phyloP scores from a whole-genome alignment of 768 basidiomycete genomes.

The Psilocybe cubensis region DNA sequence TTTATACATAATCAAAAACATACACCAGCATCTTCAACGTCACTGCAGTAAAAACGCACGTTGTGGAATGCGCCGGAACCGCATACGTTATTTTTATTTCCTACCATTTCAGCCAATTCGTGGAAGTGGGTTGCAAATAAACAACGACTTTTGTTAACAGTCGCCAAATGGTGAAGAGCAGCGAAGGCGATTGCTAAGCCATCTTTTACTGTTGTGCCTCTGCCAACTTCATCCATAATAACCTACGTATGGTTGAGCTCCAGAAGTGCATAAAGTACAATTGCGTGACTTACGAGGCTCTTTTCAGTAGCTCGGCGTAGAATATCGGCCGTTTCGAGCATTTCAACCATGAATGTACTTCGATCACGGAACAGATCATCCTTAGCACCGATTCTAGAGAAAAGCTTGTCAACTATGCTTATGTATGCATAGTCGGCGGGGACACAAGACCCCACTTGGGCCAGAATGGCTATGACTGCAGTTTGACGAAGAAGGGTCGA shows the following conservation, averaged over 20 bases:
- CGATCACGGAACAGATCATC: slow-evolving; percentile 93
- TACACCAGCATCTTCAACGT: slow-evolving; percentile 79
- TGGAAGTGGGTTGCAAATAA: slow-evolving; percentile 99
- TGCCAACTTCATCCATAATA: slow-evolving; percentile 99
- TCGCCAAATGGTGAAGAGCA: slow-evolving; percentile 78
- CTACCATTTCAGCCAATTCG: slow-evolving; percentile 86
- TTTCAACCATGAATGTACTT: slow-evolving; percentile 99
- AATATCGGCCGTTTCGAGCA: slow-evolving; percentile 94
- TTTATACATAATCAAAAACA: slow-evolving; percentile 25
- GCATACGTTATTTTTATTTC: slow-evolving; percentile 48
- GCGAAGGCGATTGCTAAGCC: slow-evolving; percentile 95
- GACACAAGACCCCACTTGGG: slow-evolving; percentile 92
- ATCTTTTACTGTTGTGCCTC: slow-evolving; percentile 92
- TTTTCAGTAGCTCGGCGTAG: slow-evolving; percentile 78
- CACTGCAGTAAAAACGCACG: slow-evolving; percentile 88
- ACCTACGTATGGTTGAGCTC: slow-evolving; percentile 52
- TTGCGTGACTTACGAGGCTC: slow-evolving; percentile 66
- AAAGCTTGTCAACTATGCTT: slow-evolving; percentile 89
- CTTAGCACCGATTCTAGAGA: slow-evolving; percentile 93
- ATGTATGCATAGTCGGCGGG: slow-evolving; percentile 82
- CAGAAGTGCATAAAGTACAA: not conserved
- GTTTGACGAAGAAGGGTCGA: slow-evolving; percentile 92
- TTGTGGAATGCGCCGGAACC: slow-evolving; percentile 55
- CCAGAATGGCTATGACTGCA: slow-evolving; percentile 87
- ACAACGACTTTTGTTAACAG: slow-evolving; percentile 75